These are phyloP conservation scores for Microdochium bolleyi DNA, from an alignment of 2,329 filamentous ascomycete genomes.

Conservation along the genomic window DNA sequence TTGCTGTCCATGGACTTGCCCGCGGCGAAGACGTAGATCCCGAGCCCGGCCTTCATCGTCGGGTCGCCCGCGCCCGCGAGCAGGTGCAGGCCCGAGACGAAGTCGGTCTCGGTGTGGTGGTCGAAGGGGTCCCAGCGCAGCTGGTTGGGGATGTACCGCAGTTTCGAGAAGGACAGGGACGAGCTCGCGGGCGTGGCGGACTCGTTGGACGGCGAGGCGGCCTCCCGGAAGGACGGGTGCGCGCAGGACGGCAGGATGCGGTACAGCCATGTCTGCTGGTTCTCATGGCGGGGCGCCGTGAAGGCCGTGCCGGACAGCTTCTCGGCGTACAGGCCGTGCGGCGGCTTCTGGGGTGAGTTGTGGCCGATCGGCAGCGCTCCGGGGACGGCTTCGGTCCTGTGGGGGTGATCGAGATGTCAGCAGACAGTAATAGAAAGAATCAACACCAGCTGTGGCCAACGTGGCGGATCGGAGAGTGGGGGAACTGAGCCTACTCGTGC, in stretches of 20 bases:
- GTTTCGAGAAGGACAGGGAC: slow-evolving; percentile 22
- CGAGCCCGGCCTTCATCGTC: slow-evolving; percentile 61
- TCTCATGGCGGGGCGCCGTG: slow-evolving; percentile 49
- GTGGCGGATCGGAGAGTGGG: not conserved
- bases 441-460: too few relatives aligned
- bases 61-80: slow-evolving; percentile 68
- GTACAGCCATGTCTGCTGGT: slow-evolving; percentile 53
- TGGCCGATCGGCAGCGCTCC: slow-evolving; percentile 58
- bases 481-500: slow-evolving; percentile 46
- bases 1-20: slow-evolving; percentile 62
- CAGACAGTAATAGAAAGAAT: too few relatives aligned
- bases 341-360: slow-evolving; percentile 65
- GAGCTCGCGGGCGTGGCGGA: slow-evolving; percentile 18
- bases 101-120: slow-evolving; percentile 48
- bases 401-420: slow-evolving; percentile 2
- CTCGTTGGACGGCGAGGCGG: slow-evolving; percentile 33
- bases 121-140: slow-evolving; percentile 78
- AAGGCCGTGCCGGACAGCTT: slow-evolving; percentile 55
- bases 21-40: slow-evolving; percentile 64
- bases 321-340: slow-evolving; percentile 63
- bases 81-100: slow-evolving; percentile 46
- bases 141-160: slow-evolving; percentile 75
- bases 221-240: slow-evolving; percentile 29
- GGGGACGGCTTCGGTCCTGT: slow-evolving; percentile 57
- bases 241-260: slow-evolving; percentile 47